Conservation (phyloP, 345 rosid genomes). For the Adansonia digitata region DNA sequence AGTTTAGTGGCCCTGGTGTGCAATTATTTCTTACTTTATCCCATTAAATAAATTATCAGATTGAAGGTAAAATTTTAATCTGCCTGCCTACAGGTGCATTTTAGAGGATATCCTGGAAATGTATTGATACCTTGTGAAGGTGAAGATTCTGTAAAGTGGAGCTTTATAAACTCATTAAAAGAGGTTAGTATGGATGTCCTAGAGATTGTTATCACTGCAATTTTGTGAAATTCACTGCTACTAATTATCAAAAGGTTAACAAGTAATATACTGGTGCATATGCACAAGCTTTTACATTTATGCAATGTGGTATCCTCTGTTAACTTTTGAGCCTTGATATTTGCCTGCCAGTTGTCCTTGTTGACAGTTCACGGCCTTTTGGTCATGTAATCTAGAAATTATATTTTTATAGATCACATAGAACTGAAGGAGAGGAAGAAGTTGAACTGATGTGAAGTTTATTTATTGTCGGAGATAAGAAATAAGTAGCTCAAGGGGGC, state of each 20-base stretch:
- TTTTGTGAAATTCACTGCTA: background rate
- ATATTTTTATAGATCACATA: background rate
- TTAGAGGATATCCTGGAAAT: conserved; percentile 84
- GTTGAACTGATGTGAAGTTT: background rate
- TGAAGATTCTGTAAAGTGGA: conserved; percentile 91
- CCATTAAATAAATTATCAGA: background rate
- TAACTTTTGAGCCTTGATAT: background rate
- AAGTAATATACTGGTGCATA: background rate
- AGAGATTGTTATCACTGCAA: background rate
- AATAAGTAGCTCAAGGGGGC: background rate
- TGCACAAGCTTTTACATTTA: background rate
- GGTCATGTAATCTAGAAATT: background rate
- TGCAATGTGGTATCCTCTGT: background rate
- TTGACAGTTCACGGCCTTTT: background rate
- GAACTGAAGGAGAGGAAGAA: background rate
- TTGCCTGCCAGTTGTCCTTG: background rate
- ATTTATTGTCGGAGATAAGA: background rate
- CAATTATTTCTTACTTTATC: background rate
- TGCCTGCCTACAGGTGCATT: conserved; percentile 64
- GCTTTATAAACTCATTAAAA: conserved; percentile 83
- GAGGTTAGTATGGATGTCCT: conserved; percentile 48
- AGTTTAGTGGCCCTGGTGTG: background rate
- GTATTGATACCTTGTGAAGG: conserved; percentile 82
- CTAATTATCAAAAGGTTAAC: background rate
- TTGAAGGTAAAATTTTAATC: background rate